These are phyloP conservation scores for Colletotrichum cereale DNA, from an alignment of 2,329 filamentous ascomycete species.

Conservation along the genomic window DNA sequence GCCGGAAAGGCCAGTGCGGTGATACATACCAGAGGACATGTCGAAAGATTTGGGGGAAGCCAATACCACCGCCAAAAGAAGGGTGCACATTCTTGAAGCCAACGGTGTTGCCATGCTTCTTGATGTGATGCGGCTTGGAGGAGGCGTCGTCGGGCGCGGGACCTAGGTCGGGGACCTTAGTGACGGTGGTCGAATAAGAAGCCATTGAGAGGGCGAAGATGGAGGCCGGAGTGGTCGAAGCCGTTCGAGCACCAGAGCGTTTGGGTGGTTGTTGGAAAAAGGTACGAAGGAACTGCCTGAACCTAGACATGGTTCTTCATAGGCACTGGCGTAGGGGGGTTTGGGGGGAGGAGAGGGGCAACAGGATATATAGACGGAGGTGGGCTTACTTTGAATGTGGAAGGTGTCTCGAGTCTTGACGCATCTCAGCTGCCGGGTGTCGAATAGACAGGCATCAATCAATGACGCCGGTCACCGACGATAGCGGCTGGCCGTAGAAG, in stretches of 20 bases:
- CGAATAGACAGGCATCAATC: background rate
- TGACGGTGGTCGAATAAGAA: slow-evolving; percentile 47
- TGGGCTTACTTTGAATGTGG: background rate
- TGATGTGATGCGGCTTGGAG: slow-evolving; percentile 63
- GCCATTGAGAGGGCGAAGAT: slow-evolving; percentile 41
- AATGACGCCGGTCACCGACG: background rate
- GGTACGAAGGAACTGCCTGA: slow-evolving; percentile 27
- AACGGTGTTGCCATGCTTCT: slow-evolving; percentile 53
- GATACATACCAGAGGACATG: slow-evolving; percentile 54
- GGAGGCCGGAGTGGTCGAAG: slow-evolving; percentile 30
- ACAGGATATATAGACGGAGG: slow-evolving; percentile 18
- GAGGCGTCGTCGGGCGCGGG: slow-evolving; percentile 57
- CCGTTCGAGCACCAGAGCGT: slow-evolving; percentile 26
- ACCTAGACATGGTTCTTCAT: slow-evolving; percentile 25
- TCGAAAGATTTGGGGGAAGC: slow-evolving; percentile 44
- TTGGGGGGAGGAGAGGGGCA: background rate
- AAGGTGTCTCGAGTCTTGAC: background rate
- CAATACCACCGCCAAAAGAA: slow-evolving; percentile 51
- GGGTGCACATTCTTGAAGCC: slow-evolving; percentile 66
- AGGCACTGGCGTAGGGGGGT: background rate
- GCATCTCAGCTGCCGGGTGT: background rate
- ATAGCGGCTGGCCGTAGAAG: too few species aligned
- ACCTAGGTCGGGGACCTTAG: slow-evolving; percentile 51
- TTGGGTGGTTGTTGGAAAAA: slow-evolving; percentile 27
- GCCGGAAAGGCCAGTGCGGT: background rate